Base-by-base conservation (phyloP, 1,139 yeast genomes). In the Taphrina flavorubra region DNA sequence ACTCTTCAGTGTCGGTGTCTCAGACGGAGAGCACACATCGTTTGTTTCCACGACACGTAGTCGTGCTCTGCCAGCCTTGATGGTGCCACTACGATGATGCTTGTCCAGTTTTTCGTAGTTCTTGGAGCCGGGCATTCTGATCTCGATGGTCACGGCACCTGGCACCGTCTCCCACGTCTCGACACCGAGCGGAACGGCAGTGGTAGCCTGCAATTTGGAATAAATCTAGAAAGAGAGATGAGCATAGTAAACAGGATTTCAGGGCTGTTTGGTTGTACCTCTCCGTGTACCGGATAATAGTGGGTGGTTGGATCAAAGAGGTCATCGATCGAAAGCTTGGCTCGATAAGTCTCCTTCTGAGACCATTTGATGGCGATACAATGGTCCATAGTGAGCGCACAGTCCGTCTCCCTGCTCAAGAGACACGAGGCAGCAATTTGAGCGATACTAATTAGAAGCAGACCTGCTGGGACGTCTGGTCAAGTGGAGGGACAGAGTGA, bases 331-430 rank as follows among this genome's bases (percentile, higher is more conserved):
- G 31, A 10, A 14, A 58, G 62, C 25, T 25, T 25, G 10, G 62
- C 42, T 16, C 62, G 37, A 16, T 20, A 58, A 14, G 62, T 58
- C 25, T 42, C 62, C 53, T 44, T 44, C 25, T 20, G 34, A 18
- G 62, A 36, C 62, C 62, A 58, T 16, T 58, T 58, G 62, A 58
- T 16, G 18, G 51, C 39, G 62, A 58, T 58, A 31, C 3, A 16
- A 7, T 42, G 37, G 3, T 31, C 44, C 62, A 58, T 58, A 10
- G n/a, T 16, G 31, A 6, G 60, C 31, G 49, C 46, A 18, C 40
- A 44, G 47, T 14, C 6, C 31, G 31, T 25, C 55, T 49, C 55
- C 55, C 25, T 46, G 11, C 11, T 16, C 25, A 10, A n/a, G 11
- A 20, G 51, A 46, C 25, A 20, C 16, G 51, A 25, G 4, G 31